Percentiles rank a stretch among this genome's conserved stretches.
Conservation (phyloP, 2,329 filamentous ascomycete species). For the Cercospora citrullina region DNA sequence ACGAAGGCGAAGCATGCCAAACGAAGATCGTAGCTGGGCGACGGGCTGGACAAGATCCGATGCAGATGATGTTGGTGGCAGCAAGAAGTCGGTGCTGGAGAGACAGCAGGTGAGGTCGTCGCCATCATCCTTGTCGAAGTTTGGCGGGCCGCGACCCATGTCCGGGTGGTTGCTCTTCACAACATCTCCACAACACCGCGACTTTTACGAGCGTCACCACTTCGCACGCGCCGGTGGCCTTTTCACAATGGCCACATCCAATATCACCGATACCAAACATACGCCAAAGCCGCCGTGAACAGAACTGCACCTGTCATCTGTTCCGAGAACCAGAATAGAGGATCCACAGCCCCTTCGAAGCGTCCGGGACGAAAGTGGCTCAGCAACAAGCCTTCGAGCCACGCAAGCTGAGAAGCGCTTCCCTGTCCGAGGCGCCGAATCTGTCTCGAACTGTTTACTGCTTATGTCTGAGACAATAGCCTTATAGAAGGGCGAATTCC, state of each 20-base stretch:
- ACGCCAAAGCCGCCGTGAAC: neutral
- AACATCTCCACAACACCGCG: slow-evolving; percentile 1
- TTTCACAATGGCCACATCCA: neutral
- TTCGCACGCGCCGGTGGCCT: neutral
- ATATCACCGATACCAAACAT: neutral
- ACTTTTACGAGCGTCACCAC: neutral
- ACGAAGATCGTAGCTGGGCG: neutral
- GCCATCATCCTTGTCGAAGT: neutral
- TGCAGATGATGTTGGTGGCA: neutral
- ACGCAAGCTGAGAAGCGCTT: slow-evolving; percentile 17
- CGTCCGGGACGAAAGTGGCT: neutral
- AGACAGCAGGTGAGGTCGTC: neutral
- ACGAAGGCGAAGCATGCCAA: neutral
- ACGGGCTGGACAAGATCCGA: neutral
- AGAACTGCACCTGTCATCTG: too few relatives aligned
- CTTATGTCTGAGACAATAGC: slow-evolving; percentile 13
- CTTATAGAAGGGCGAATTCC: slow-evolving; percentile 8
- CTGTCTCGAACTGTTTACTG: slow-evolving; percentile 19
- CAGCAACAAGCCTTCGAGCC: slow-evolving; percentile 17
- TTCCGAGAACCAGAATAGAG: neutral
- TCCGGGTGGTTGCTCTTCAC: slow-evolving; percentile 5
- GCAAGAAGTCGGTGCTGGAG: neutral
- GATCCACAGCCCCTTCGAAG: slow-evolving; percentile 1
- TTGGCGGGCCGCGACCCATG: neutral
- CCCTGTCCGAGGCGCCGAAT: slow-evolving; percentile 1